Percentiles rank a stretch among this genome's conserved stretches.
Conservation (phyloP, 768 basidiomycete species). For the Calocera viscosa region DNA sequence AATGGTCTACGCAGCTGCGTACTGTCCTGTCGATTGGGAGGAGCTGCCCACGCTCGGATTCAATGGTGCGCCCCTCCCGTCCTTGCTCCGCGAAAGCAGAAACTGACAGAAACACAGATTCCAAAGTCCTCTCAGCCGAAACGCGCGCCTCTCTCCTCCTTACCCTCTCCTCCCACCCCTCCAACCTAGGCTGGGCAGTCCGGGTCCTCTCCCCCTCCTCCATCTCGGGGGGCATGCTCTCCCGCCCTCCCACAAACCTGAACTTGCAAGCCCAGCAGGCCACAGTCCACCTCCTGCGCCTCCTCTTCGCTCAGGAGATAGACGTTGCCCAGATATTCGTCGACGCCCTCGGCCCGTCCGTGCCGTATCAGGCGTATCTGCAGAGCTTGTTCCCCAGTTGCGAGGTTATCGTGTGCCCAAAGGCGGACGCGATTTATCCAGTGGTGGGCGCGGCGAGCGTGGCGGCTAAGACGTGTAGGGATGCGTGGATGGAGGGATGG, state of each 20-base stretch:
- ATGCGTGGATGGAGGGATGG: conserved; percentile 82
- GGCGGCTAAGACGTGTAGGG: conserved; percentile 94
- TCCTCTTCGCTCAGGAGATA: conserved; percentile 70
- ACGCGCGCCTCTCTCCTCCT: conserved; percentile 52
- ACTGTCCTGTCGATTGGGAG: conserved; percentile 67
- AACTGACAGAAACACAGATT: conserved; percentile 43
- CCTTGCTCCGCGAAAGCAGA: background rate
- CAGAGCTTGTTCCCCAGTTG: conserved; percentile 72
- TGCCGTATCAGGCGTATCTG: conserved; percentile 73
- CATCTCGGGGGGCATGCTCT: conserved; percentile 85
- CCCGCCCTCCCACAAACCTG: conserved; percentile 68
- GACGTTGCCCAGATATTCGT: conserved; percentile 66
- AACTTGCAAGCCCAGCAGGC: conserved; percentile 83
- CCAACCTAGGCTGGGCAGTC: conserved; percentile 70
- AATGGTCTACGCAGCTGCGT: conserved; percentile 90
- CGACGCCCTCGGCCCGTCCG: conserved; percentile 82
- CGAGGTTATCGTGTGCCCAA: conserved; percentile 74
- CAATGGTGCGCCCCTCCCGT: conserved; percentile 46
- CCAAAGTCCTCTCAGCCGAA: conserved; percentile 72
- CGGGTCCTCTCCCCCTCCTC: conserved; percentile 42
- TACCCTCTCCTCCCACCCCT: conserved; percentile 55
- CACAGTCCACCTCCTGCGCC: conserved; percentile 75
- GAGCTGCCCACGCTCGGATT: conserved; percentile 73
- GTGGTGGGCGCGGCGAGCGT: conserved; percentile 96
- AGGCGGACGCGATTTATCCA: conserved; percentile 93